Base-by-base conservation (phyloP, 257 asterid genomes). In the Cinchona pubescens region DNA sequence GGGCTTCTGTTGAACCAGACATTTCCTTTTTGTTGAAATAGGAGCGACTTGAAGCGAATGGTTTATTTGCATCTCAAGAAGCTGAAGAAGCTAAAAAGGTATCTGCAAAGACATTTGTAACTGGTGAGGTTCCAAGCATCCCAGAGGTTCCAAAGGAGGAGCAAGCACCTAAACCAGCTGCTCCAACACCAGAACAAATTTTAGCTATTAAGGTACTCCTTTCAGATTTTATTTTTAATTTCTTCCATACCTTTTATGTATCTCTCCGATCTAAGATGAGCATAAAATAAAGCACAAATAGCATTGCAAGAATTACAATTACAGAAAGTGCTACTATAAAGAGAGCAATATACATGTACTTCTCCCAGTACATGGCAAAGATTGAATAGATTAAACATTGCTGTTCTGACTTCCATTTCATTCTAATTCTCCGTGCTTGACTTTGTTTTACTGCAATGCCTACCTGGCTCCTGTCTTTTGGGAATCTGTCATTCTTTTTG, bases 131-230 rank as follows among this genome's bases (percentile, higher is more conserved):
- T 82, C 87, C 88, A 45, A 85, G 60, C 68, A 65, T 79, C 68
- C 83, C 86, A 53, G 97, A 92, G 83, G 83, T 65, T 49, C 78
- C 88, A 59, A 88, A 83, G 87, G 96, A 89, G 84, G 92, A 88
- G 65, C 89, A 85, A 83, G 40, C 93, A 25, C 82, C 91, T 75
- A 90, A 93, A 78, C 87, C 96, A 55, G 78, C 42, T 85, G 98
- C 90, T 69, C 99, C 98, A 49, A 95, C 99, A 69, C 96, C 96
- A 0, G 92, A 95, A 88, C 99, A 95, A 85, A 93, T 91, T 81
- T 87, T 90, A 79, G 97, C 99, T 61, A 95, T 95, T 79, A 95
- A 92, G 99, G 99, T 93, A 79, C 69, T 78, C 11, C 58, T 80
- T 19, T 76, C 67, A 23, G 63, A 56, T 76, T 78, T 42, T 23